These are phyloP conservation scores for Pseudozyma tsukubaensis DNA, from an alignment of 1,284 basidiomycete species.

Conservation along the genomic window DNA sequence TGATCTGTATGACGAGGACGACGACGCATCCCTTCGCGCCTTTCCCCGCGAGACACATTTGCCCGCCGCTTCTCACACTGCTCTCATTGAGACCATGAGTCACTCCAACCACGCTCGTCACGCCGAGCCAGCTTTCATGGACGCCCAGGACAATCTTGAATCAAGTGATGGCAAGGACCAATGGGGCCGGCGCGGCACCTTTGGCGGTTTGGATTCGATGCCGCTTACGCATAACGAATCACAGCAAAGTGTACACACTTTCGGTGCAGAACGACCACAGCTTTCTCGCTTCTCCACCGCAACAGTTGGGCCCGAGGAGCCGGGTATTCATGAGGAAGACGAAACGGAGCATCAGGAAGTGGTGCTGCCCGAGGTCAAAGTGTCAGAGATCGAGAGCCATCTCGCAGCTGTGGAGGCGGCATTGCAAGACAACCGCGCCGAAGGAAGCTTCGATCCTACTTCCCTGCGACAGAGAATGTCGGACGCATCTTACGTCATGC, in stretches of 20 bases:
- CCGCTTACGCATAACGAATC: constrained; percentile 2
- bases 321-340: constrained; percentile 7
- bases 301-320: constrained; percentile 8
- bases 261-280: constrained; percentile 18
- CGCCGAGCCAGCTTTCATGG: background rate
- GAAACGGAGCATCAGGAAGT: constrained; percentile 29
- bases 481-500: constrained; percentile 25
- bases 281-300: constrained; percentile 32
- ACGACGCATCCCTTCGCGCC: constrained; percentile 29
- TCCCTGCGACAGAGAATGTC: constrained; percentile 47
- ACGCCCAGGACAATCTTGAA: background rate
- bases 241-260: constrained; percentile 1
- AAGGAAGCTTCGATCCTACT: constrained; percentile 45
- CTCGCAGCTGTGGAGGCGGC: constrained; percentile 48
- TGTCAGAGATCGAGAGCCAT: constrained; percentile 45
- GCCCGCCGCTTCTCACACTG: constrained; percentile 29
- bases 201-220: constrained; percentile 30
- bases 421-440: constrained; percentile 38
- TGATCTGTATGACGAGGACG: constrained; percentile 21
- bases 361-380: constrained; percentile 43
- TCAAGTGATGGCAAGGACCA: constrained; percentile 4
- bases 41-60: constrained; percentile 18
- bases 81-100: constrained; percentile 28
- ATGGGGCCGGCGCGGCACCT: constrained; percentile 31
- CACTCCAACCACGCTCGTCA: constrained; percentile 21